Evolutionary conservation across 2,329 filamentous ascomycete species (phyloP).

Genomic region (Diaporthe destruens): DNA sequence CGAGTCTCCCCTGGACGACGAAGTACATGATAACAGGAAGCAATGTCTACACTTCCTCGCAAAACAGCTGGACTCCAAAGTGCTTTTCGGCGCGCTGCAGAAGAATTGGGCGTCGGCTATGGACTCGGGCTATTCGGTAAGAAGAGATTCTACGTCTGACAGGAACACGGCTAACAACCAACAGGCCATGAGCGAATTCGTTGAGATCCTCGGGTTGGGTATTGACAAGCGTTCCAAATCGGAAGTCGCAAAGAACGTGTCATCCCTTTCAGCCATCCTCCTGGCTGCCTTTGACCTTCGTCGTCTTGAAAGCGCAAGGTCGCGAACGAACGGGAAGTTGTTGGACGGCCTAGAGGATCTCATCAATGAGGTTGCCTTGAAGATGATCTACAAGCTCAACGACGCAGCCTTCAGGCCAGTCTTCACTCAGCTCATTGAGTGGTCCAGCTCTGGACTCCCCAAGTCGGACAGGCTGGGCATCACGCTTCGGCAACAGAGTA

Average conservation of each 20-base stretch:
- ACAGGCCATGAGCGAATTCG: slow-evolving; percentile 75
- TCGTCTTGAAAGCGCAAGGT: slow-evolving; percentile 63
- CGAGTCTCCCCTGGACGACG: slow-evolving; percentile 68
- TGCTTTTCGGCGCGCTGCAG: slow-evolving; percentile 80
- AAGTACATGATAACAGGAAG: slow-evolving; percentile 73
- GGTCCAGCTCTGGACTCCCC: slow-evolving; percentile 73
- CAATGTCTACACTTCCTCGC: slow-evolving; percentile 82
- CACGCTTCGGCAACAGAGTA: slow-evolving; percentile 75
- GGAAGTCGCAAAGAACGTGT: slow-evolving; percentile 80
- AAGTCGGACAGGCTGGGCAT: slow-evolving; percentile 72
- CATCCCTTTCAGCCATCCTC: slow-evolving; percentile 75
- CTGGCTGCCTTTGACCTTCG: slow-evolving; percentile 74
- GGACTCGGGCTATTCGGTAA: slow-evolving; percentile 71
- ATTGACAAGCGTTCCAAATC: slow-evolving; percentile 85
- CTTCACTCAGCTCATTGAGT: slow-evolving; percentile 88
- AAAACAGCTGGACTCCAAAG: slow-evolving; percentile 80
- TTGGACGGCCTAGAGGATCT: slow-evolving; percentile 71
- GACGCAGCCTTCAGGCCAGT: slow-evolving; percentile 93
- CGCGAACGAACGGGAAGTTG: slow-evolving; percentile 54
- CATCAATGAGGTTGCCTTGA: slow-evolving; percentile 79
- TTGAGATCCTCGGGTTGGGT: slow-evolving; percentile 76
- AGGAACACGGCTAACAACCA: slow-evolving; percentile 48
- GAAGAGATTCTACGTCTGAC: slow-evolving; percentile 45
- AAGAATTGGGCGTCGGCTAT: slow-evolving; percentile 78
- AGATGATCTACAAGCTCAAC: slow-evolving; percentile 97